A percentile compares a stretch with the other conserved stretches of the same genome.
These are phyloP conservation scores for Kluyveromyces starmeri DNA, from an alignment of 805 yeast genomes.

Conservation along the genomic window DNA sequence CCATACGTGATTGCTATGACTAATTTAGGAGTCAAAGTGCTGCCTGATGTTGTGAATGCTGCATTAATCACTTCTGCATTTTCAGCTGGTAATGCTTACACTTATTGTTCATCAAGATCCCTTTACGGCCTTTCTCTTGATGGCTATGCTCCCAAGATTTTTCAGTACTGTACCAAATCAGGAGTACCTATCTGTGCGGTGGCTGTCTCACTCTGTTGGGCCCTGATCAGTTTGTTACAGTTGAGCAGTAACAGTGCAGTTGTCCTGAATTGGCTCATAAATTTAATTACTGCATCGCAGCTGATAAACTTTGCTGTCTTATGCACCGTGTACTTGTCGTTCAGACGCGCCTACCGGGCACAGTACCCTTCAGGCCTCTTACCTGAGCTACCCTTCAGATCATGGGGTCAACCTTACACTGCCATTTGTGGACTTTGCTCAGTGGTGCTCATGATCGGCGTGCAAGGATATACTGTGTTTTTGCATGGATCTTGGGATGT, in stretches of 20 bases:
- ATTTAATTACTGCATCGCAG: conserved; percentile 63
- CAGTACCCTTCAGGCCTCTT: conserved; percentile 41
- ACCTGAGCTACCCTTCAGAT: conserved; percentile 38
- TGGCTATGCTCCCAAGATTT: conserved; percentile 66
- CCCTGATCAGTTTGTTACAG: conserved; percentile 58
- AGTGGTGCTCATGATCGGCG: conserved; percentile 43
- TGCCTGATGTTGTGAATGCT: conserved; percentile 75
- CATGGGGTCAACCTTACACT: conserved; percentile 53
- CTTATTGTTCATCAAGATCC: conserved; percentile 62
- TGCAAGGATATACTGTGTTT: conserved; percentile 66
- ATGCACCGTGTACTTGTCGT: conserved; percentile 50
- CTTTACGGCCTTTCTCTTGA: conserved; percentile 61
- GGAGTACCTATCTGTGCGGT: conserved; percentile 68
- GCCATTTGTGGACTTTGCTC: conserved; percentile 41
- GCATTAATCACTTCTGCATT: conserved; percentile 67
- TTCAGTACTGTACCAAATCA: conserved; percentile 48
- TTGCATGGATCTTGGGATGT: conserved; percentile 56
- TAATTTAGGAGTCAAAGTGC: conserved; percentile 51
- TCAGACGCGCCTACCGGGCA: conserved; percentile 47
- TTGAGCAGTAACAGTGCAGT: conserved; percentile 47
- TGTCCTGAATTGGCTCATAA: conserved; percentile 66
- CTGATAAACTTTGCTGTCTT: conserved; percentile 52
- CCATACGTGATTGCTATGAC: conserved; percentile 82
- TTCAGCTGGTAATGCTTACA: conserved; percentile 77
- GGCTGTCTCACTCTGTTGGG: conserved; percentile 44